Conservation (phyloP, 805 yeast genomes). For the Millerago galiae region DNA sequence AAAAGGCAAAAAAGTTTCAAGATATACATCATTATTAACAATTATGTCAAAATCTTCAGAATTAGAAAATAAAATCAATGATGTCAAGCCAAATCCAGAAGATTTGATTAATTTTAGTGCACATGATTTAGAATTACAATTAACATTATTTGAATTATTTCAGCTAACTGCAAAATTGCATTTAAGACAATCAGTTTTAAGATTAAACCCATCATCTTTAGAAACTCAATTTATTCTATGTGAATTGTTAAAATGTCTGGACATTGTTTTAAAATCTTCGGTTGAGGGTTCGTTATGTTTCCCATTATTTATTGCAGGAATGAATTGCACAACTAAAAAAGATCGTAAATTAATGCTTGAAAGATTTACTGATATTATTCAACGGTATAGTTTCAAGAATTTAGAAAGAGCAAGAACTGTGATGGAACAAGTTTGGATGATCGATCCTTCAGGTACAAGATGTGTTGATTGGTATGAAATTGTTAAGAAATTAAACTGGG, state of each 20-base stretch:
- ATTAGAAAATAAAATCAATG: slow-evolving; percentile 43
- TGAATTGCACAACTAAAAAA: slow-evolving; percentile 49
- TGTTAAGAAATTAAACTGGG: slow-evolving; percentile 67
- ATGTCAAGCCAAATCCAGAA: slow-evolving; percentile 44
- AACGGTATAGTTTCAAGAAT: slow-evolving; percentile 65
- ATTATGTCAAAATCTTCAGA: slow-evolving; percentile 30
- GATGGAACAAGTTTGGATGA: slow-evolving; percentile 37
- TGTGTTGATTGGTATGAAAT: slow-evolving; percentile 71
- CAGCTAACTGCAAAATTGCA: slow-evolving; percentile 65
- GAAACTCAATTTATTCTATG: slow-evolving; percentile 55
- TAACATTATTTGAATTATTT: slow-evolving; percentile 65
- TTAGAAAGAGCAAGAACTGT: slow-evolving; percentile 35
- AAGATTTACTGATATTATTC: slow-evolving; percentile 49
- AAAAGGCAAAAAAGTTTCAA: slow-evolving; percentile 19
- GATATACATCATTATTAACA: slow-evolving; percentile 29
- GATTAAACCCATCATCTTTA: slow-evolving; percentile 52
- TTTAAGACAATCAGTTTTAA: slow-evolving; percentile 57
- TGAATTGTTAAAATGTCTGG: slow-evolving; percentile 50
- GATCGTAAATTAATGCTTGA: slow-evolving; percentile 46
- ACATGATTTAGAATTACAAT: slow-evolving; percentile 55
- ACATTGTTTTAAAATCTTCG: slow-evolving; percentile 54
- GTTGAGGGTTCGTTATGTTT: slow-evolving; percentile 70
- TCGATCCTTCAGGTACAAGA: slow-evolving; percentile 43
- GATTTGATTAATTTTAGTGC: slow-evolving; percentile 35
- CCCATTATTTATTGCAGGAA: slow-evolving; percentile 74